Conservation (phyloP, 2,329 filamentous ascomycete species). For the Penicillium sp. region DNA sequence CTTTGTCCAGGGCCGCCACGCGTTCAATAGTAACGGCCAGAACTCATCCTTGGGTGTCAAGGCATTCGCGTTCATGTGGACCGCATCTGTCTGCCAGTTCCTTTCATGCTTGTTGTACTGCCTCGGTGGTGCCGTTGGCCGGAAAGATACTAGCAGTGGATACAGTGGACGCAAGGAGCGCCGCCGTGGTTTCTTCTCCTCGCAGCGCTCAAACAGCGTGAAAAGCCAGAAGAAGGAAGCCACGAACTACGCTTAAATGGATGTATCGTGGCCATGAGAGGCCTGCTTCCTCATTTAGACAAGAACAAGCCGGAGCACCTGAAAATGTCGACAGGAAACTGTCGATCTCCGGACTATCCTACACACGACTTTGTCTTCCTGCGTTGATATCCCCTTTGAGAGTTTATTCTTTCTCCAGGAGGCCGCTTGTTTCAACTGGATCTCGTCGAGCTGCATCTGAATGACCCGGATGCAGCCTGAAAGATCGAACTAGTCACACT, state of each 20-base stretch:
- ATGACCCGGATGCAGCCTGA: background rate
- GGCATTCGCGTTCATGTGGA: conserved; percentile 63
- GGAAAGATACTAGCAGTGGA: conserved; percentile 27
- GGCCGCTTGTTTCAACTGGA: conserved; percentile 2
- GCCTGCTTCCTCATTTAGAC: background rate
- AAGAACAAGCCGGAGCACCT: background rate
- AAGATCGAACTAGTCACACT: conserved; percentile 11
- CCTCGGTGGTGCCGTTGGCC: conserved; percentile 41
- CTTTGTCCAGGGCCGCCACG: conserved; percentile 57
- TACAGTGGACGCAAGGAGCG: conserved; percentile 39
- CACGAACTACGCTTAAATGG: conserved; percentile 21
- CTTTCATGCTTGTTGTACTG: conserved; percentile 59
- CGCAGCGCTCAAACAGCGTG: conserved; percentile 29
- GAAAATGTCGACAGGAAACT: background rate
- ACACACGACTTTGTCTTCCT: conserved; percentile 5
- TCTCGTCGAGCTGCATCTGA: background rate
- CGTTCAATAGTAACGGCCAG: conserved; percentile 52
- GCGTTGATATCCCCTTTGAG: conserved; percentile 15
- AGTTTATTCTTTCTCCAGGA: conserved; percentile 8
- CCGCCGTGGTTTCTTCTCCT: conserved; percentile 40
- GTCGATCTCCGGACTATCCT: conserved; percentile 5
- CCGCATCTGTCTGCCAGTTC: conserved; percentile 54
- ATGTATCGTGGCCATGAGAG: background rate
- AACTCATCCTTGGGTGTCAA: conserved; percentile 54
- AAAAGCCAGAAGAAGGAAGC: conserved; percentile 29